A percentile compares a stretch with the other conserved stretches of the same genome.
Conservation (phyloP, 2,329 filamentous ascomycete genomes). For the Exophiala phaeomuriformis region DNA sequence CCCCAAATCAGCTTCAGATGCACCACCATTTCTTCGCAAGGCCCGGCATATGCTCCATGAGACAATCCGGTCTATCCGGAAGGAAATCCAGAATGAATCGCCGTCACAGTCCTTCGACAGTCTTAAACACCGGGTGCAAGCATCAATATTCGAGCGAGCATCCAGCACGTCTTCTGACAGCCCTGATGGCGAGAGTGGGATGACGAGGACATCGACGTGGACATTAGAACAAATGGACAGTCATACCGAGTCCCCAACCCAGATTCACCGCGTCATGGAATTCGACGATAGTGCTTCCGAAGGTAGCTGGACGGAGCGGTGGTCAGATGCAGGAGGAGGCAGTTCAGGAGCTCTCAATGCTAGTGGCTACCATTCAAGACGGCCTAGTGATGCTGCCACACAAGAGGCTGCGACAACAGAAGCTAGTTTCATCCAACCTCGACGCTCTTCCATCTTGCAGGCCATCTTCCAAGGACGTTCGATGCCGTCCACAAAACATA, state of each 20-base stretch:
- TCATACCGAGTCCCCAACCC: conserved; percentile 19
- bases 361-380: conserved; percentile 1
- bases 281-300: conserved; percentile 15
- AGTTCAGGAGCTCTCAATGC: conserved; percentile 7
- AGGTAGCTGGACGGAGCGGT: conserved; percentile 15
- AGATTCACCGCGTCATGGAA: conserved; percentile 18
- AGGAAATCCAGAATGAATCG: conserved; percentile 38
- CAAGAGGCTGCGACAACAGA: conserved; percentile 26
- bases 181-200: conserved; percentile 30
- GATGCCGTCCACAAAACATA: conserved; percentile 8
- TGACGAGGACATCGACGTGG: conserved; percentile 26
- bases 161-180: conserved; percentile 41
- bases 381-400: conserved; percentile 13
- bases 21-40: conserved; percentile 31
- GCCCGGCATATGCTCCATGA: conserved; percentile 33
- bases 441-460: conserved; percentile 15
- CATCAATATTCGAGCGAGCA: conserved; percentile 42
- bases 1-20: conserved; percentile 30
- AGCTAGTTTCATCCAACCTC: neutral
- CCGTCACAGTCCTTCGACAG: conserved; percentile 34
- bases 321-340: conserved; percentile 11
- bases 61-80: conserved; percentile 34
- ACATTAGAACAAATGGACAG: conserved; percentile 19
- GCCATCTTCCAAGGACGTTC: conserved; percentile 23
- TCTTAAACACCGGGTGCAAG: conserved; percentile 30